phyloP scores from a whole-genome alignment of 345 rosid species.

The Moringa oleifera region DNA sequence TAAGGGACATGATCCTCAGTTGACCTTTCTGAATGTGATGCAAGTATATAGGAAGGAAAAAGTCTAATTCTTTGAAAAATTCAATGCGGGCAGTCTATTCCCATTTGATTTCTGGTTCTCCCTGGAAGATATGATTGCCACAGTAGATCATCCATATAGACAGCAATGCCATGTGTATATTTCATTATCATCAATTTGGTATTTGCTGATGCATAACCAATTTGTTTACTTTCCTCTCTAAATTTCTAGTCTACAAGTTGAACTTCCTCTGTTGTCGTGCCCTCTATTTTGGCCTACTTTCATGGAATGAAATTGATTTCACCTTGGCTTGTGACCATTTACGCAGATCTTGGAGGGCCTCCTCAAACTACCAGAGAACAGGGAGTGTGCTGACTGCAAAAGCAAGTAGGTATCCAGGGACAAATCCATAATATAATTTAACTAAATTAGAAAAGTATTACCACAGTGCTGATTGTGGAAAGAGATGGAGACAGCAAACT shows the following conservation, averaged over 20 bases:
- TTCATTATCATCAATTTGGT: no score
- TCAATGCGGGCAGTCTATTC: neutral
- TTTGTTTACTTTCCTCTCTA: neutral
- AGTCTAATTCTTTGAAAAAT: no score
- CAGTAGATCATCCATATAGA: neutral
- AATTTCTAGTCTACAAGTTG: no score
- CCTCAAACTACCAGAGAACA: constrained; percentile 73
- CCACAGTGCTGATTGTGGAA: neutral
- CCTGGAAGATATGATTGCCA: neutral
- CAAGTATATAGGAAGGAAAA: no score
- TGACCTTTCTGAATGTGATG: no score
- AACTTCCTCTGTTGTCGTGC: no score
- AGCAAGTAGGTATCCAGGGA: constrained; percentile 53
- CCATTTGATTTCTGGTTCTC: neutral
- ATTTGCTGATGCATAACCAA: neutral
- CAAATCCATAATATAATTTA: neutral
- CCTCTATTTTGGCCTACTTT: no score
- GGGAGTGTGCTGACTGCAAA: constrained; percentile 98
- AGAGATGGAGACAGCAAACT: neutral
- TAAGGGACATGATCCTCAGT: neutral
- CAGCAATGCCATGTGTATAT: neutral
- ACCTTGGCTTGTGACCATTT: neutral
- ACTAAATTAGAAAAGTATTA: neutral
- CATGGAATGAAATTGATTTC: neutral
- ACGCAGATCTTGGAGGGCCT: constrained; percentile 82